Percentiles rank a stretch among this genome's conserved stretches.
These are phyloP conservation scores for Tulasnella calospora DNA, from an alignment of 768 basidiomycete genomes.

Conservation along the genomic window DNA sequence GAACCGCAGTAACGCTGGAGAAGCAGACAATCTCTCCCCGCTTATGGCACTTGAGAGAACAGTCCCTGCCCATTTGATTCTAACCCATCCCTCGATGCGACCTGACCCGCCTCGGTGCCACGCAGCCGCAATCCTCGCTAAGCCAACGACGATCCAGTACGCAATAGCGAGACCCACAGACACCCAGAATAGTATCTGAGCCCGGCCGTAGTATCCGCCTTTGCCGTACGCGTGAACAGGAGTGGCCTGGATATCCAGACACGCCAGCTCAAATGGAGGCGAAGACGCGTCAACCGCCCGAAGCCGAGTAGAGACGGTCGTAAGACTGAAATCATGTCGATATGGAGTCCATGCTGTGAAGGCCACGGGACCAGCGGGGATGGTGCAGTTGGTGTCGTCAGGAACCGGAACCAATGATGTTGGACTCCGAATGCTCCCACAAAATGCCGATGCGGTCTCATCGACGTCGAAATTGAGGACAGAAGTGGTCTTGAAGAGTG, in stretches of 20 bases:
- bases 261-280: constrained; percentile 72
- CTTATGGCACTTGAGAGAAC: constrained; percentile 92
- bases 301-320: constrained; percentile 77
- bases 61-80: constrained; percentile 78
- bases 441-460: constrained; percentile 68
- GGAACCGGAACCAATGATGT: constrained; percentile 54
- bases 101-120: constrained; percentile 72
- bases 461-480: constrained; percentile 74
- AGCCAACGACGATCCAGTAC: constrained; percentile 78
- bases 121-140: constrained; percentile 76
- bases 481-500: constrained; percentile 76
- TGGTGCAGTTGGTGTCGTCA: constrained; percentile 57
- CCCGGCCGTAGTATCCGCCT: constrained; percentile 54
- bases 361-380: constrained; percentile 72
- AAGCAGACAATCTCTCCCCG: constrained; percentile 79
- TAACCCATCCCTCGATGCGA: constrained; percentile 53
- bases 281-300: constrained; percentile 76
- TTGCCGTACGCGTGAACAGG: constrained; percentile 45
- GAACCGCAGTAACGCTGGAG: constrained; percentile 83
- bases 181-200: constrained; percentile 64
- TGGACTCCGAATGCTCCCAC: constrained; percentile 70
- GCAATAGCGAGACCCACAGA: constrained; percentile 67
- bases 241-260: constrained; percentile 72
- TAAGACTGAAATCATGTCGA: constrained; percentile 61
- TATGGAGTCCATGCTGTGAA: constrained; percentile 65